Evolutionary conservation across 257 asterid species (phyloP).

Genomic region (Echium plantagineum): DNA sequence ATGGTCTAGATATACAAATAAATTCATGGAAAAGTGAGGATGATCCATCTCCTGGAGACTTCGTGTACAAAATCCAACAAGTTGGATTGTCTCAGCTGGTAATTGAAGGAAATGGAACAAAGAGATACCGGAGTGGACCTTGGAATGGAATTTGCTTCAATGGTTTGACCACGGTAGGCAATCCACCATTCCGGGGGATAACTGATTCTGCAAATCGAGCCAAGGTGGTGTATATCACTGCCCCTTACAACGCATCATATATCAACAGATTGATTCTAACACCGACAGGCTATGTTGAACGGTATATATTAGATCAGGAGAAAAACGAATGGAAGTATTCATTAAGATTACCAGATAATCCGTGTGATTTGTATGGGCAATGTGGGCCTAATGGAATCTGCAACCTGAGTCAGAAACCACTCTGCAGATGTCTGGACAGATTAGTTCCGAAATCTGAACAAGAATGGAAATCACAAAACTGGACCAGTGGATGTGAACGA

Average conservation of each 20-base stretch:
- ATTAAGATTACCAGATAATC: constrained; percentile 3
- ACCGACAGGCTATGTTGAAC: background rate
- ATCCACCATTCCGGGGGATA: background rate
- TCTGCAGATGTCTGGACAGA: constrained; percentile 22
- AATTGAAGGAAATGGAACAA: constrained; percentile 7
- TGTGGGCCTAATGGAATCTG: constrained; percentile 27
- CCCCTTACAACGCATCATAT: background rate
- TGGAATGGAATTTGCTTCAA: constrained; percentile 16
- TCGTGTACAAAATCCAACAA: constrained; percentile 5
- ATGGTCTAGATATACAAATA: constrained; percentile 9
- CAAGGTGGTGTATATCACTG: background rate
- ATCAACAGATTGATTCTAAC: background rate
- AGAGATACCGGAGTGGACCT: constrained; percentile 10
- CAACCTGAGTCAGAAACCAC: constrained; percentile 12
- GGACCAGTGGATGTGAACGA: constrained; percentile 24
- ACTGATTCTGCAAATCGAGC: background rate
- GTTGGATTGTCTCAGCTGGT: constrained; percentile 16
- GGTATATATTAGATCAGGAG: constrained; percentile 3
- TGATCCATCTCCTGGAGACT: constrained; percentile 23
- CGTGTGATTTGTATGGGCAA: constrained; percentile 11
- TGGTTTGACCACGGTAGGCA: constrained; percentile 6
- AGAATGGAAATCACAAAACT: constrained; percentile 14
- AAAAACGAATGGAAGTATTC: constrained; percentile 8
- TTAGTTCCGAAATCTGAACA: constrained; percentile 14
- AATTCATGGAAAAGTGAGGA: constrained; percentile 15